Evolutionary conservation across 768 basidiomycete genomes (phyloP), one percentile per base, ranked within the genome.

Genomic region (Leccinum incarnatum): DNA sequence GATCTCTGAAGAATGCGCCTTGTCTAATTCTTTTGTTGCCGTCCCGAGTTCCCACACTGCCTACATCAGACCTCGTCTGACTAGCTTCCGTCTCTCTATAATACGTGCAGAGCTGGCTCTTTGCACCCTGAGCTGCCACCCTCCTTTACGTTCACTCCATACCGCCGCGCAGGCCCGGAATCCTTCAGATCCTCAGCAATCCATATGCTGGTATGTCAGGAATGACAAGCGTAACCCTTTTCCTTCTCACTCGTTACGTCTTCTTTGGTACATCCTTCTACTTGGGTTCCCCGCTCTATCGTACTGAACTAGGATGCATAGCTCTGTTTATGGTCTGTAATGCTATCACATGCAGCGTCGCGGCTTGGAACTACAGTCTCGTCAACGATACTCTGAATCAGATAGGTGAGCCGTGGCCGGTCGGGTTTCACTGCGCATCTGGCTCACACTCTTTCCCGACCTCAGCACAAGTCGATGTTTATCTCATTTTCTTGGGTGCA

Each of bases 281-380:
- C 42, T 34, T 37, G 21, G 30, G n/a, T 25, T 32, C 15, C 23
- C 47, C 2, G 30, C 3, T 6, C 27, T 8, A 27, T 47, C 27
- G 27, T 17, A 23, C 66, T 56, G 51, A 62, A 53, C 36, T 21
- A 50, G 3, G 17, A 34, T 46, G 54, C 45, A 30, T 60, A 91
- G 88, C 75, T 66, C 60, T 83, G 49, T 85, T 87, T 70, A 78
- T 85, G 62, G 69, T 83, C 61, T 89, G 81, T 71, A 87, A 82
- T 75, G 85, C 87, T 50, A 76, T 88, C 64, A 77, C 83, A 56
- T 81, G 83, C 60, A 85, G 83, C 64, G 78, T 84, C 30, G 83
- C 87, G 56, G 84, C 86, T 19, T 89, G 88, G 88, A 88, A 89
- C 71, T 68, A 81, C 47, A 81, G 82, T 62, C 73, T 88, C 62